Base-by-base conservation (phyloP, 139 green algal species). In the Tetraselmis chui region DNA sequence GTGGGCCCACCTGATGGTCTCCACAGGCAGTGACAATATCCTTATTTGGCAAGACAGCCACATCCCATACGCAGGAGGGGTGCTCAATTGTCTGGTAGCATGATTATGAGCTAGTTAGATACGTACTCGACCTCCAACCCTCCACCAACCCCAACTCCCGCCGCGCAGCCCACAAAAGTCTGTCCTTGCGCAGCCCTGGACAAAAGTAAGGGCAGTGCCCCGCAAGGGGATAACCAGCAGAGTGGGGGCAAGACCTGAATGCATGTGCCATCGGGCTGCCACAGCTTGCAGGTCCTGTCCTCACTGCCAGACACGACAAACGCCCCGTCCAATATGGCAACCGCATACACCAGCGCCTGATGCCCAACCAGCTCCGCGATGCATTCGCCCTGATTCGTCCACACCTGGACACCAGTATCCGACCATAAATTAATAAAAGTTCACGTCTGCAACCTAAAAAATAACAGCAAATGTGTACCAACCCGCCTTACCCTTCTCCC, bases 61-160 rank as follows among this genome's bases (percentile, higher is more conserved):
- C 89, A 25, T 83, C 92, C 96, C 96, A 99, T n/a, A 98, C 85
- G 84, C 93, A 97, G 2, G 90, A 92, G 11, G 94, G 90, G 83
- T 98, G 94, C 83, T 95, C 88, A 1, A 97, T 79, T 23, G 85
- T 83, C 86, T 94, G 86, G 30, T n/a, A n/a, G n/a, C n/a, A n/a
- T n/a, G n/a, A n/a, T n/a, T n/a, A n/a, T n/a, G n/a, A n/a, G n/a
- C n/a, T n/a, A n/a, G n/a, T n/a, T n/a, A n/a, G n/a, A n/a, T n/a
- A n/a, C n/a, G n/a, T n/a, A n/a, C n/a, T n/a, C n/a, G n/a, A n/a
- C n/a, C n/a, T n/a, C n/a, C n/a, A n/a, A n/a, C n/a, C n/a, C n/a
- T n/a, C n/a, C n/a, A n/a, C n/a, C n/a, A n/a, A n/a, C n/a, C n/a
- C n/a, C n/a, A n/a, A n/a, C n/a, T n/a, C n/a, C n/a, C n/a, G n/a